These are phyloP conservation scores for Phytophthora parvispora DNA, from an alignment of 352 stramenopile species.

Conservation along the genomic window DNA sequence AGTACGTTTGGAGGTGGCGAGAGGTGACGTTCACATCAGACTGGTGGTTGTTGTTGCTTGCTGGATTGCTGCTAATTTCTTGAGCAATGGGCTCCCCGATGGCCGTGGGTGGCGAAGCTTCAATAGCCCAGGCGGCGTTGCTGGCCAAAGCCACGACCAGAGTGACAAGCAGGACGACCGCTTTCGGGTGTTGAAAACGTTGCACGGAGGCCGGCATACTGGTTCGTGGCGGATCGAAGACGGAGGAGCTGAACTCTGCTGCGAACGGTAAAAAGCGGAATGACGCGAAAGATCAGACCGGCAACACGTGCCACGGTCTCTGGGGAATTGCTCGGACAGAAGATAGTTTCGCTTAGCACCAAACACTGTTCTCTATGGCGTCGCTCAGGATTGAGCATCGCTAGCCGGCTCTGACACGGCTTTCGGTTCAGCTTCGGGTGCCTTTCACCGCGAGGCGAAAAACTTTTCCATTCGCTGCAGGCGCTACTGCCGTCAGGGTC, in stretches of 20 bases:
- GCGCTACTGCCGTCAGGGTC: slow-evolving; percentile 5
- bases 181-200: slow-evolving; percentile 11
- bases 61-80: neutral
- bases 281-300: slow-evolving; percentile 13
- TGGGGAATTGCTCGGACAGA: neutral
- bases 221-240: slow-evolving; percentile 6
- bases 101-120: neutral
- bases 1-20: slow-evolving; percentile 32
- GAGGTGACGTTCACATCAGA: slow-evolving; percentile 2
- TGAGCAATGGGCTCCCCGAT: slow-evolving; percentile 9
- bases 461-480: slow-evolving; percentile 8
- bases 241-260: slow-evolving; percentile 3
- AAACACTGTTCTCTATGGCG: neutral
- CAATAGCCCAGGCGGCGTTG: slow-evolving; percentile 5
- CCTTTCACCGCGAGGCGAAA: neutral
- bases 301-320: neutral
- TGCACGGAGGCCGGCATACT: slow-evolving; percentile 15
- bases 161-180: slow-evolving; percentile 11
- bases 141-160: slow-evolving; percentile 9
- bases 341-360: too few relatives aligned
- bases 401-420: slow-evolving; percentile 1
- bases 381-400: neutral
- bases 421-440: slow-evolving; percentile 22
- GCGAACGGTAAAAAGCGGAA: slow-evolving; percentile 26
- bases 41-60: neutral